Base-by-base conservation (phyloP, 2,329 filamentous ascomycete genomes). In the Aspergillus uvarum region DNA sequence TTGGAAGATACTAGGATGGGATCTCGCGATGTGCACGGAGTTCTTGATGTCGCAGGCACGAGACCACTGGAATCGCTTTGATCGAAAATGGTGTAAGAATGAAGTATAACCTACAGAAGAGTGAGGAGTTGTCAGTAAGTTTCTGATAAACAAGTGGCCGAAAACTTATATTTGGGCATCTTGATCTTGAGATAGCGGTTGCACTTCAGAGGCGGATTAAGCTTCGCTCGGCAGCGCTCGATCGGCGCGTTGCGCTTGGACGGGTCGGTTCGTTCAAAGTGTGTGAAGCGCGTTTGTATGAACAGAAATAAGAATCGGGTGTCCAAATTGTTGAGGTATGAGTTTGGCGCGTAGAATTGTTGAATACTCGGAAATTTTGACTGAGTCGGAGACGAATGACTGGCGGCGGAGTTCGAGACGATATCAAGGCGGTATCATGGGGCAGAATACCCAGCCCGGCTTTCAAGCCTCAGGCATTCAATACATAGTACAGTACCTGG, bases 151-250 rank as follows among this genome's bases (percentile, higher is more conserved):
- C 26, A 57, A 29, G 21, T 6, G 52, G 38, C 62, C 61, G 63
- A 50, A 53, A 32, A 84, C 89, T 85, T 85, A 94, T 92, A 95
- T 85, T 94, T 94, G 61, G 90, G 91, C 91, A 95, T 94, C 66
- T 83, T 90, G 82, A 61, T 55, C 58, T 67, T 64, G 26, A 48
- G 38, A 57, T 44, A 38, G 54, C 51, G 26, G 56, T 54, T 59
- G 57, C 55, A 62, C 51, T 60, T 31, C 48, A 31, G 16, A 49
- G 54, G 60, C 51, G 59, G 56, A 59, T 35, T 21, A 24, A 60
- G 47, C 57, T 60, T 47, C 32, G 50, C 59, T 62, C 42, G 55
- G 55, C 31, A 51, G 64, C 64, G 64, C 64, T 60, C 59, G 47
- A 51, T 47, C 54, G 55, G 62, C 61, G 61, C 63, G 63, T 54